Evolutionary conservation across 2,329 filamentous ascomycete species (phyloP), one percentile per base, ranked within the genome.

Genomic region (Monilinia polystroma): DNA sequence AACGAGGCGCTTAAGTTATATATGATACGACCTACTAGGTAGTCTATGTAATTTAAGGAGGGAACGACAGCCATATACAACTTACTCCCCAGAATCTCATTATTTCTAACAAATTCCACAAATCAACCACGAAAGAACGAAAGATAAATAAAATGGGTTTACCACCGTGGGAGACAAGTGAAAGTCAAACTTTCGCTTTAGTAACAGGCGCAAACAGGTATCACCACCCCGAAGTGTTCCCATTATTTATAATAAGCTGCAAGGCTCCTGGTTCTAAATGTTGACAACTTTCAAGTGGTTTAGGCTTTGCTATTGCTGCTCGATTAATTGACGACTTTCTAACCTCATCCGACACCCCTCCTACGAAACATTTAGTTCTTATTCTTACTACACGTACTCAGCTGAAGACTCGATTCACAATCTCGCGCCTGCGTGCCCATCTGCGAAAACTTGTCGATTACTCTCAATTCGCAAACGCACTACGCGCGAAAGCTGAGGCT

Each of bases 291-390:
- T 49, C 6, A 77, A 97, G 94, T 76, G 94, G 94, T 68, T 87
- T 97, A 55, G 94, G 94, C 55, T 90, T 94, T 73, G 89, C 90
- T 66, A 93, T 91, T 72, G 91, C 90, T 76, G 87, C 90, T 75
- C 91, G 92, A 68, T 83, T 97, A 66, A 94, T 96, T 73, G 92
- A 97, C 80, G 91, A 96, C 74, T 97, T 97, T 81, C 86, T 96
- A 68, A 80, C 82, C 68, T 87, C 87, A 18, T 87, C 83, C 67
- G 86, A 86, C 16, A 87, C 87, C 47, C 85, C 90, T 41, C 81
- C 86, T 59, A 81, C 83, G 41, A 84, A 91, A 67, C 87, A 90
- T 74, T 85, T 98, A 55, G 85, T 92, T 72, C 83, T 97, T 65
- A 87, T 97, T 70, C 88, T 92, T 70, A 96, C 92, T 7, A 97